Percentiles rank a stretch among this genome's conserved stretches.
phyloP scores from a whole-genome alignment of 202 grass and related monocot species.

The Zoysia matrella region DNA sequence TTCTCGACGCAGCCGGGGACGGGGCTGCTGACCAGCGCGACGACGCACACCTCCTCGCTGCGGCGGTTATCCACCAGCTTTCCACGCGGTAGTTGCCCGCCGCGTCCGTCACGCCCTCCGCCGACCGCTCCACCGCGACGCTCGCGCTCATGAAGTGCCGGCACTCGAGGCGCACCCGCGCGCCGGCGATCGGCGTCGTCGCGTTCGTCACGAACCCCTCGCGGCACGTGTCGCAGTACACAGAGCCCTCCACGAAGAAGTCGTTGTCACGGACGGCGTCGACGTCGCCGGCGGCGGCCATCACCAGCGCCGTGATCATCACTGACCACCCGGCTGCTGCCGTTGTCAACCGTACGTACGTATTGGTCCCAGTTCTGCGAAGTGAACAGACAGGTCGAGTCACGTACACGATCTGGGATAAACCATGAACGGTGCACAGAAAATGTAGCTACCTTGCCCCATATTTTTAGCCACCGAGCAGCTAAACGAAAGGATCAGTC shows the following conservation, averaged over 20 bases:
- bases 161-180: conserved; percentile 56
- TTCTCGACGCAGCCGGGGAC: conserved; percentile 47
- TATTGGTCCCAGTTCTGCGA: not conserved
- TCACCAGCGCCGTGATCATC: not conserved
- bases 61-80: conserved; percentile 49
- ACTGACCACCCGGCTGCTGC: not conserved
- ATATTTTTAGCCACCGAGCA: not conserved
- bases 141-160: conserved; percentile 48
- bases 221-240: conserved; percentile 90
- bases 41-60: conserved; percentile 47
- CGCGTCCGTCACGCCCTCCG: conserved; percentile 34
- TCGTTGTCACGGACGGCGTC: conserved; percentile 10
- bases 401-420: not conserved
- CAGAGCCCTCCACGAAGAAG: conserved; percentile 67
- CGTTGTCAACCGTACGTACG: not conserved
- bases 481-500: not conserved
- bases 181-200: conserved; percentile 56
- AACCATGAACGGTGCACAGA: not conserved
- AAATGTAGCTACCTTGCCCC: conserved; percentile 5
- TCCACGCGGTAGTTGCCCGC: conserved; percentile 43
- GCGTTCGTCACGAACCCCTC: conserved; percentile 72
- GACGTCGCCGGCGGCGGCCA: not conserved
- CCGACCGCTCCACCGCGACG: conserved; percentile 35
- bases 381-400: not conserved
- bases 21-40: conserved; percentile 57